Percentiles rank a stretch among this genome's conserved stretches.
These are phyloP conservation scores for Blastobotrys niveus DNA, from an alignment of 1,139 yeast species.

Conservation along the genomic window DNA sequence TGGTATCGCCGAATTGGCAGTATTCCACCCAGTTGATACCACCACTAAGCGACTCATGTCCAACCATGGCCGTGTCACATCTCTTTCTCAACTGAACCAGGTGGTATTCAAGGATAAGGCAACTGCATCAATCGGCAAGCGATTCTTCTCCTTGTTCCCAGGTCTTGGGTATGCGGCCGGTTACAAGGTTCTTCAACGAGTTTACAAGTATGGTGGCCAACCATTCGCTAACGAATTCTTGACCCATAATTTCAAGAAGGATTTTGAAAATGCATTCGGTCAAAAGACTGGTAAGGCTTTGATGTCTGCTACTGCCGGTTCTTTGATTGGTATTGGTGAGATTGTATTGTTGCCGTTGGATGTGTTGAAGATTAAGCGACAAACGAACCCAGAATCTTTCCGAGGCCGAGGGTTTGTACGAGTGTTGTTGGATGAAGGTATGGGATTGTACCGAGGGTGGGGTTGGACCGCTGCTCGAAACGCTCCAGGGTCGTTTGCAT, in stretches of 20 bases:
- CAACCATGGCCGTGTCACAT: constrained; percentile 66
- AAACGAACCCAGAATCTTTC: constrained; percentile 97
- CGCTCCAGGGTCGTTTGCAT: constrained; percentile 97
- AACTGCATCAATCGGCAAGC: constrained; percentile 57
- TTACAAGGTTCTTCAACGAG: constrained; percentile 93
- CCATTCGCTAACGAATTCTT: constrained; percentile 95
- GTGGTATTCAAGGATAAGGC: constrained; percentile 88
- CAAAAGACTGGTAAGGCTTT: constrained; percentile 94
- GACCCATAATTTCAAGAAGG: constrained; percentile 62
- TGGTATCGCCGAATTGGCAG: constrained; percentile 92
- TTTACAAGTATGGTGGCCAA: constrained; percentile 98
- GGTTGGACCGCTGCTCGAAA: constrained; percentile 99
- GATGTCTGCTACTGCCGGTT: constrained; percentile 96
- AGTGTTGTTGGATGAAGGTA: constrained; percentile 85
- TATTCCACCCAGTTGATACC: constrained; percentile 98
- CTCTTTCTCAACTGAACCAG: constrained; percentile 60
- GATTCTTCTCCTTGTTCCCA: constrained; percentile 84
- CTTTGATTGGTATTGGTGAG: constrained; percentile 95
- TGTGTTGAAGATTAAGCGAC: constrained; percentile 95
- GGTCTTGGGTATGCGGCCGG: constrained; percentile 98
- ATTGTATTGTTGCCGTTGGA: constrained; percentile 92
- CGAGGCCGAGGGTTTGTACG: constrained; percentile 92
- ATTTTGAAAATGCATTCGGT: constrained; percentile 75
- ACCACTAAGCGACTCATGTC: constrained; percentile 97
- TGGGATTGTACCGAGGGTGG: constrained; percentile 95